Conservation (phyloP, 2,329 filamentous ascomycete species). For the Pestalotiopsis sp. region DNA sequence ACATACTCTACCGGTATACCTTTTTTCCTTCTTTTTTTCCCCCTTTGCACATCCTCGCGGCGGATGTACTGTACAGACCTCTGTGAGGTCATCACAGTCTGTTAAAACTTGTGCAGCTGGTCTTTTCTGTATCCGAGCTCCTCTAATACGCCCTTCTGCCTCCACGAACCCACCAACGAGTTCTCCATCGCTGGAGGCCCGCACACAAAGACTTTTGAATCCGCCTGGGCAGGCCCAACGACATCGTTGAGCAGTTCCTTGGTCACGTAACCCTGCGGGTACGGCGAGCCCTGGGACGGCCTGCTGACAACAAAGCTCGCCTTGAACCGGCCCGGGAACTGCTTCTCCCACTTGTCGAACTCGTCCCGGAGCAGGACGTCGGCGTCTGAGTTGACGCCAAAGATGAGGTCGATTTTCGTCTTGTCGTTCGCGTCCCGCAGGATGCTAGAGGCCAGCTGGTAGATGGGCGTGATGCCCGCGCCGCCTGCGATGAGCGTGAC, state of each 20-base stretch:
- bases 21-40: too few species aligned
- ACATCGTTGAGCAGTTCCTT: slow-evolving; percentile 56
- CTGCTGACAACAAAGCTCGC: slow-evolving; percentile 60
- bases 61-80: too few species aligned
- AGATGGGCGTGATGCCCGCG: slow-evolving; percentile 72
- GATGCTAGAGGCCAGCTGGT: slow-evolving; percentile 64
- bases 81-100: too few species aligned
- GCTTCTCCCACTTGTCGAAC: slow-evolving; percentile 50
- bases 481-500: slow-evolving; percentile 71
- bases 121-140: slow-evolving; percentile 59
- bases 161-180: slow-evolving; percentile 49
- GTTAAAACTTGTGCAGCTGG: slow-evolving; percentile 60
- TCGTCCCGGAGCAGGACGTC: slow-evolving; percentile 63
- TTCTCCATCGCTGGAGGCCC: slow-evolving; percentile 70
- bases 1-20: too few species aligned
- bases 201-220: slow-evolving; percentile 67
- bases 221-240: slow-evolving; percentile 31
- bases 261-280: slow-evolving; percentile 59
- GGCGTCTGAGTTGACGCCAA: slow-evolving; percentile 64
- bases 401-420: slow-evolving; percentile 66
- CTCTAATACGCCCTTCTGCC: slow-evolving; percentile 50
- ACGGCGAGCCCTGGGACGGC: slow-evolving; percentile 39
- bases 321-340: slow-evolving; percentile 56
- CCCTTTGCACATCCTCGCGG: too few species aligned
- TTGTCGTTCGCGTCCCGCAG: slow-evolving; percentile 61